Base-by-base conservation (phyloP, 2,329 filamentous ascomycete genomes). In the Penicillium nordicum region DNA sequence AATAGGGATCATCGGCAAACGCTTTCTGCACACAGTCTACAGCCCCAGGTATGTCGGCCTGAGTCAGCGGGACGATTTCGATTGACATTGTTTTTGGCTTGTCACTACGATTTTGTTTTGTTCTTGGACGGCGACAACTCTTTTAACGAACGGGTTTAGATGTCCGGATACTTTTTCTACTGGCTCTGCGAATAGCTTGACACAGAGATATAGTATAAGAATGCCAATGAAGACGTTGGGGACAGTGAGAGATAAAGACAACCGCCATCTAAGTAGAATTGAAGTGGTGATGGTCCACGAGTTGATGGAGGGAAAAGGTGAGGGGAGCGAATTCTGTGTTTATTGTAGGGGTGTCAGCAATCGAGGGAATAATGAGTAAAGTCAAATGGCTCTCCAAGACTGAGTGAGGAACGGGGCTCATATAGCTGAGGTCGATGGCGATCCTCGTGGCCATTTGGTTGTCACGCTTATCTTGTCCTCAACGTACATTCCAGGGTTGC, bases 1-100 rank as follows among this genome's bases (percentile, higher is more conserved):
- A 85, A 66, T 88, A 89, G 0, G 87, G 87, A 64, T 89, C 87
- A 11, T 84, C 79, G 6, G 79, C 81, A 67, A 89, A 89, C 0
- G 85, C 85, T 63, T 82, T 77, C 65, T 89, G 87, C 46, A 89
- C 84, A 43, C 84, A 86, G 38, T 82, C 79, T 49, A 88, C 82
- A 23, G 84, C 84, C 8, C 81, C 83, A 27, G 85, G 80, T 50
- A 88, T 88, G 62, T 89, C 86, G 47, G 70, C 67, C 62, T 83
- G 77, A 1, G 78, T 79, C 64, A 89, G 79, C 9, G 76, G 78
- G 5, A 78, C 74, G 55, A 89, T 80, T 59, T 81, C 70, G 67
- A 88, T 80, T 5, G 74, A 64, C 81, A 83, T 83, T 42, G 40
- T 16, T 43, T 21, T 41, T 56, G 54, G 48, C 36, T 54, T 60